Base-by-base conservation (phyloP, 352 stramenopile species). In the Saprolegnia diclina region DNA sequence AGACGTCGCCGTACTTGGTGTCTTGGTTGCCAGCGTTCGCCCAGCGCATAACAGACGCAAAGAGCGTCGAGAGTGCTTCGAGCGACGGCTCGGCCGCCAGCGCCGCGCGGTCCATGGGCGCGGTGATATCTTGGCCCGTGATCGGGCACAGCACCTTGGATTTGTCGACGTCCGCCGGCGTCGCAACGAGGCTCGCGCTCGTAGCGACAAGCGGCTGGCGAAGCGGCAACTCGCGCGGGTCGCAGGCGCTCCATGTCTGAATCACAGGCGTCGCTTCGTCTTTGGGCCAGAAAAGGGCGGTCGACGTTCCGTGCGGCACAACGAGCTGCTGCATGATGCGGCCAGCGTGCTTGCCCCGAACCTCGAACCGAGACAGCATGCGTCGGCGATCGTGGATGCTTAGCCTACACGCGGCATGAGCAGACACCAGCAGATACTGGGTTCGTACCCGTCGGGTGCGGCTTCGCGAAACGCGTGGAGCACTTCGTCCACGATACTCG, bases 41-140 rank as follows among this genome's bases (percentile, higher is more conserved):
- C 57, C 57, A 66, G 11, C n/a, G 21, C n/a, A 66, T 24, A 13
- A 66, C 40, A 21, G 57, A 53, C 1, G 57, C 57, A 19, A 66
- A 66, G 18, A 40, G 57, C 0, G n/a, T 22, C 35, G 48, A 54
- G 14, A 66, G n/a, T 9, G 2, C 57, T 18, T 22, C 26, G 21
- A 66, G 38, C 19, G 35, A 14, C 24, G 40, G 57, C 21, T 66
- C 57, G 38, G 57, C 16, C 40, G 57, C 13, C 11, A 48, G 42
- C 42, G 42, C 42, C 3, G 42, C 42, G 13, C 42, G 42, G 18
- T 48, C 42, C 42, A 48, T 48, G 42, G 42, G 42, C 42, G 42
- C 42, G 5, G 22, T 21, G 26, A 66, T 37, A 7, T 53, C 42
- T 2, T 13, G 1, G n/a, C 50, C 50, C 4, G 57, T 42, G 40